Base-by-base conservation (phyloP, 345 rosid species). In the Euphorbia peplus region DNA sequence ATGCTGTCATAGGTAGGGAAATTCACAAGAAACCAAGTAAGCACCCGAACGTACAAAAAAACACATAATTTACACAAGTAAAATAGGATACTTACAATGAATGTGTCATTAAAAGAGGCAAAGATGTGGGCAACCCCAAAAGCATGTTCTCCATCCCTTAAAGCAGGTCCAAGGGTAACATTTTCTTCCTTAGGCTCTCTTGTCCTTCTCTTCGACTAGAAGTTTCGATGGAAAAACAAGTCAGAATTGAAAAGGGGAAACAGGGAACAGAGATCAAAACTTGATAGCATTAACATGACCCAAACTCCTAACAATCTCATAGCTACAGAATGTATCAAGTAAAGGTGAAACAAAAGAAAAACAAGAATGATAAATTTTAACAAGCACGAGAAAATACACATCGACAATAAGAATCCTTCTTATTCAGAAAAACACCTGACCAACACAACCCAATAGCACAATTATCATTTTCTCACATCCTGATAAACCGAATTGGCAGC, bases 141-240 rank as follows among this genome's bases (percentile, higher is more conserved):
- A 57, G 83, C 95, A 42, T 80, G 78, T 80, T 90, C 98, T 22
- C 96, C 98, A 6, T 90, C 96, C 18, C 85, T 80, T 29, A 88
- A 87, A 44, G 90, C 78, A 2, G 98, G 96, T 28, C 93, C 95
- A 56, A 88, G 96, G 1, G 85, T 88, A 28, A 90, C 89, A 54
- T 70, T 86, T 61, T 92, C 98, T 56, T 85, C 98, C 90, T 92
- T 92, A 16, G 95, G 95, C 78, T 92, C 98, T 68, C 90, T 88
- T 0, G 73, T 78, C 83, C 83, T 92, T 69, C 82, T 86, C 81
- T 66, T 88, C 52, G 98, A 90, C 96, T 92, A 74, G 6, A 58
- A 70, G 50, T 18, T 25, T 18, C 29, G 22, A 1, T 18, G 8
- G 24, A 22, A 4, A 3, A 26, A 69, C 22, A 24, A 24, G 32